Conservation (phyloP, 768 basidiomycete species). For the Naganishia randhawae region DNA sequence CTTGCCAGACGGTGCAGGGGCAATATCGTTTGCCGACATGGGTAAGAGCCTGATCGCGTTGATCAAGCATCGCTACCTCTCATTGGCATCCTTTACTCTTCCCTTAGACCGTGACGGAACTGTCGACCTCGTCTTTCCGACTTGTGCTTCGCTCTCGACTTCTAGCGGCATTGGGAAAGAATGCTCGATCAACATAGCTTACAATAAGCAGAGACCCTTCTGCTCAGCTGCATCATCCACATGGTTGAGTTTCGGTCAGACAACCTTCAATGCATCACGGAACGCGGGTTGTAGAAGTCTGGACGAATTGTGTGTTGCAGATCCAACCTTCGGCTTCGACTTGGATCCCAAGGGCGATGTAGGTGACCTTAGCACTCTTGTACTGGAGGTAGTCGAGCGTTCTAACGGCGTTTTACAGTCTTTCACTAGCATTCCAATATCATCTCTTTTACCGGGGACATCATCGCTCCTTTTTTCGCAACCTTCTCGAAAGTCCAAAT, state of each 20-base stretch:
- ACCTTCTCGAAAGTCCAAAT: constrained; percentile 53
- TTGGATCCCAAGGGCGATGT: constrained; percentile 54
- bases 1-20: constrained; percentile 71
- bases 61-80: background rate
- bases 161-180: constrained; percentile 67
- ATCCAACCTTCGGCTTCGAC: constrained; percentile 75
- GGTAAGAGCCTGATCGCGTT: no score
- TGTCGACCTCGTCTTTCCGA: constrained; percentile 87
- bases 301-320: constrained; percentile 71
- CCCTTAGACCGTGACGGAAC: constrained; percentile 86
- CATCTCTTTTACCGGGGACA: constrained; percentile 56
- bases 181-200: constrained; percentile 85
- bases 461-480: constrained; percentile 51
- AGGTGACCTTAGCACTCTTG: constrained; percentile 49
- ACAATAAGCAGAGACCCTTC: constrained; percentile 82
- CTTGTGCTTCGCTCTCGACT: constrained; percentile 68
- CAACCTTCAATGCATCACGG: background rate
- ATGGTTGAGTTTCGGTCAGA: constrained; percentile 11
- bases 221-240: constrained; percentile 56
- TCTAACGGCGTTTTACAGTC: constrained; percentile 53
- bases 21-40: constrained; percentile 84
- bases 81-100: background rate
- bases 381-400: background rate
- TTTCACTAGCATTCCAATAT: constrained; percentile 65
- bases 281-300: constrained; percentile 28